Evolutionary conservation across 73 alveolate species (phyloP).

Genomic region (Uronychia setigera): DNA sequence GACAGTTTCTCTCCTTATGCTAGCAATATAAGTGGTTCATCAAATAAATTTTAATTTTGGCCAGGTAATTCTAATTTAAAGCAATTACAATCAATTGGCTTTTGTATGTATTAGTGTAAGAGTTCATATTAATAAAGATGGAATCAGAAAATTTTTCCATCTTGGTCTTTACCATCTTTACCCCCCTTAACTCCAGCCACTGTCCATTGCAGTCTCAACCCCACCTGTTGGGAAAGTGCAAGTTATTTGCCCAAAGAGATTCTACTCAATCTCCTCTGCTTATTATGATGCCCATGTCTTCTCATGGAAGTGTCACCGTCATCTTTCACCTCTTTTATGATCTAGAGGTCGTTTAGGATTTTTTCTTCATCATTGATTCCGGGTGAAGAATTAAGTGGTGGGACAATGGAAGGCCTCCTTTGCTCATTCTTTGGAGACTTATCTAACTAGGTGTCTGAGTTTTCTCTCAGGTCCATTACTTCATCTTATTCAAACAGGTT

Average conservation of each 20-base stretch:
- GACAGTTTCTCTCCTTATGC: too few species aligned
- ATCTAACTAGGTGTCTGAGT: background rate
- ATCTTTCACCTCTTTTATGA: background rate
- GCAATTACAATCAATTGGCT: too few species aligned
- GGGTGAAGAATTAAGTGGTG: background rate
- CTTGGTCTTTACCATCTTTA: too few species aligned
- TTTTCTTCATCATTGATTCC: constrained; percentile 8
- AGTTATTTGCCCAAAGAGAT: constrained; percentile 51
- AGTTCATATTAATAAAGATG: too few species aligned
- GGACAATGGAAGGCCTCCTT: background rate
- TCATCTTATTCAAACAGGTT: background rate
- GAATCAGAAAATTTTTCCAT: too few species aligned
- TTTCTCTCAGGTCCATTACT: background rate
- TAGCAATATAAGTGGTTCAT: too few species aligned
- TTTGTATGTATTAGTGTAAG: too few species aligned
- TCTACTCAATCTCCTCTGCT: constrained; percentile 55
- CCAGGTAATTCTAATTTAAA: too few species aligned
- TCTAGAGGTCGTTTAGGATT: constrained; percentile 4
- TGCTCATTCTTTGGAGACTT: background rate
- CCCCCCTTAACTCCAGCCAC: constrained; percentile 22
- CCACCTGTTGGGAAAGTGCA: constrained; percentile 40
- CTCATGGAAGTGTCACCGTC: constrained; percentile 5
- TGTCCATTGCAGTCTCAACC: constrained; percentile 55
- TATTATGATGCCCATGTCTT: constrained; percentile 8
- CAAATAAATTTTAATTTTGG: too few species aligned